Evolutionary conservation across 257 asterid species (phyloP), one percentile per base, ranked within the genome.

Genomic region (Handroanthus guayacan): DNA sequence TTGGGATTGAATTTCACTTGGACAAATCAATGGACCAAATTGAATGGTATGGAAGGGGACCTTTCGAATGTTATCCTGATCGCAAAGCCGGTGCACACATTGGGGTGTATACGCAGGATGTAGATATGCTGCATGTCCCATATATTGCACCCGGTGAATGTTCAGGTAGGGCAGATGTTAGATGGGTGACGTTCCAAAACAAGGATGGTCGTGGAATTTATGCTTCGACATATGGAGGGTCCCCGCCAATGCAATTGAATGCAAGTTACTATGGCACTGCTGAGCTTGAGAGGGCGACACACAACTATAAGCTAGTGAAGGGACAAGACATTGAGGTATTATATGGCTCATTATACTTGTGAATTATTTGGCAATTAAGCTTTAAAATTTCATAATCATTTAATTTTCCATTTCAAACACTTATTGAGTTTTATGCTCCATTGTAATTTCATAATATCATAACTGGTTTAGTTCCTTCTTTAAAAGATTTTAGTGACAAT

Each of bases 21-120:
- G 90, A 84, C 58, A 87, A 81, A 69, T 82, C 90, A 36, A 62
- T 89, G 81, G 84, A 85, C 80, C 63, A 72, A 77, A 76, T 89
- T 11, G 79, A 72, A 73, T 89, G 92, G 92, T 89, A 85, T 12
- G 94, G 92, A 31, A 80, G 87, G 34, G 94, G 94, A 5, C 94
- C 92, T 20, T 89, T 87, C 55, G 94, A 89, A 82, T 89, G 92
- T 74, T 89, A 89, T 67, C 92, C 94, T 8, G 94, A 89, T 77
- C 86, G 94, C 9, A 85, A 87, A 82, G 76, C 84, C 68, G 91
- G 90, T 56, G 92, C 94, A 43, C 90, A 84, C 69, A 80, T 89
- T 55, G 85, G 94, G 55, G 69, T 81, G 9, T 82, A 87, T 56
- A 87, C 87, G 77, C 74, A 76, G 67, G 62, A 79, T 12, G 92